These are phyloP conservation scores for Pseudogymnoascus sp. DNA, from an alignment of 2,329 filamentous ascomycete species.

Conservation along the genomic window DNA sequence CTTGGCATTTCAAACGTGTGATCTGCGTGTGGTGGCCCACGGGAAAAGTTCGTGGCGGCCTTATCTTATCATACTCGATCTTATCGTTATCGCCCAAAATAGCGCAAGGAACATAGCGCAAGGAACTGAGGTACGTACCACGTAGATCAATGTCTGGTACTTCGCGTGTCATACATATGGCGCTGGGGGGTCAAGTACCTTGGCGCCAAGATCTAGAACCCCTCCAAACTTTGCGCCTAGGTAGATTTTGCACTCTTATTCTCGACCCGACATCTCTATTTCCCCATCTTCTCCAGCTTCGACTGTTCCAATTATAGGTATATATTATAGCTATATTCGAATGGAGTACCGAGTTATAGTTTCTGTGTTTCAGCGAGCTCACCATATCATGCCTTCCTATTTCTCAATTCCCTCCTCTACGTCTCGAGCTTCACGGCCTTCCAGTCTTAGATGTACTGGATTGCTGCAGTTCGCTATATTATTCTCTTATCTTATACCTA, in stretches of 20 bases:
- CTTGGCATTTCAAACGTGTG: not conserved
- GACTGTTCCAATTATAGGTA: not conserved
- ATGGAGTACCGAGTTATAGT: not conserved
- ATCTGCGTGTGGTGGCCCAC: not conserved
- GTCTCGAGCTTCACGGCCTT: not conserved
- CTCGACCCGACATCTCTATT: not conserved
- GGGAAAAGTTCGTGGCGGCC: not conserved
- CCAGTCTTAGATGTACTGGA: not conserved
- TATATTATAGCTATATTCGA: not conserved
- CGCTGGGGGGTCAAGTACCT: not conserved
- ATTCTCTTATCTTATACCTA: not conserved
- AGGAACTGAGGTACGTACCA: not conserved
- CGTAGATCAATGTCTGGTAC: not conserved
- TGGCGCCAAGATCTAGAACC: not conserved
- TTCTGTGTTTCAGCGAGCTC: too few species aligned
- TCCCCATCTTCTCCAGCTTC: not conserved
- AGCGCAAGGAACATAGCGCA: not conserved
- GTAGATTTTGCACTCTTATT: not conserved
- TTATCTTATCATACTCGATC: not conserved
- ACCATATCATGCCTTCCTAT: not conserved
- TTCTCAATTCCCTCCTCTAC: not conserved
- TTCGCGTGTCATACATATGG: constrained; percentile 1
- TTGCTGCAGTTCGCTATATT: not conserved
- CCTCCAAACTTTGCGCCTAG: not conserved
- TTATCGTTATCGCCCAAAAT: not conserved